Conservation (phyloP, 2,329 filamentous ascomycete genomes). For the Aspergillus sp. region DNA sequence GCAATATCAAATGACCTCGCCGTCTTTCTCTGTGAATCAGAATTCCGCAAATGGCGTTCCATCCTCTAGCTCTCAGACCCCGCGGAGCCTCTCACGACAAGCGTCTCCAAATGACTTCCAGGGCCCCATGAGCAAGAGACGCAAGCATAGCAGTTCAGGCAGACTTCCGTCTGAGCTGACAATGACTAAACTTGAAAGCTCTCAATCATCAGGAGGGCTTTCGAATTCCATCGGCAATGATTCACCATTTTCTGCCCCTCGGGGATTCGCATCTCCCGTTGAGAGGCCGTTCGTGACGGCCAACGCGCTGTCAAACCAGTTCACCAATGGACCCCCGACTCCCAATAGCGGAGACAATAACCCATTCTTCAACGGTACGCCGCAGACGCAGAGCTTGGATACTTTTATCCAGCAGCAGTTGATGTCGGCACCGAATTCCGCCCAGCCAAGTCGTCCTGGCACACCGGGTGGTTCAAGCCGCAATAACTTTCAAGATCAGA, state of each 20-base stretch:
- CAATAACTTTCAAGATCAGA: constrained; percentile 41
- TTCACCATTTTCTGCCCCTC: constrained; percentile 40
- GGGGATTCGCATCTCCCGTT: constrained; percentile 34
- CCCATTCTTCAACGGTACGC: constrained; percentile 54
- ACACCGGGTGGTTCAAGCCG: constrained; percentile 58
- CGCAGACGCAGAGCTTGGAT: constrained; percentile 64
- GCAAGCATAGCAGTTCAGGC: constrained; percentile 69
- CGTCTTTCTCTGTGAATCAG: constrained; percentile 38
- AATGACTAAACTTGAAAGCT: constrained; percentile 77
- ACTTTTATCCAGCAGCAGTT: constrained; percentile 62
- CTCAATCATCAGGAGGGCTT: constrained; percentile 30
- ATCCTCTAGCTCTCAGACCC: constrained; percentile 48
- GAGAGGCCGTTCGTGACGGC: constrained; percentile 49
- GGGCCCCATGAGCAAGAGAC: constrained; percentile 71
- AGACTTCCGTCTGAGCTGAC: constrained; percentile 71
- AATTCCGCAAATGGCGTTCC: constrained; percentile 34
- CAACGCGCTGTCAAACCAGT: constrained; percentile 45
- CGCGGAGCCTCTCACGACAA: constrained; percentile 67
- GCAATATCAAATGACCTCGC: constrained; percentile 38
- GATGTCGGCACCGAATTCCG: constrained; percentile 69
- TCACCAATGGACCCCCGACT: constrained; percentile 61
- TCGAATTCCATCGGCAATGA: constrained; percentile 35
- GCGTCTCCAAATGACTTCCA: constrained; percentile 65
- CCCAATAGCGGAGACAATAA: constrained; percentile 64
- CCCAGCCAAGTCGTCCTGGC: constrained; percentile 72